phyloP scores from a whole-genome alignment of 2,329 filamentous ascomycete genomes.

The Xylaria arbuscula region DNA sequence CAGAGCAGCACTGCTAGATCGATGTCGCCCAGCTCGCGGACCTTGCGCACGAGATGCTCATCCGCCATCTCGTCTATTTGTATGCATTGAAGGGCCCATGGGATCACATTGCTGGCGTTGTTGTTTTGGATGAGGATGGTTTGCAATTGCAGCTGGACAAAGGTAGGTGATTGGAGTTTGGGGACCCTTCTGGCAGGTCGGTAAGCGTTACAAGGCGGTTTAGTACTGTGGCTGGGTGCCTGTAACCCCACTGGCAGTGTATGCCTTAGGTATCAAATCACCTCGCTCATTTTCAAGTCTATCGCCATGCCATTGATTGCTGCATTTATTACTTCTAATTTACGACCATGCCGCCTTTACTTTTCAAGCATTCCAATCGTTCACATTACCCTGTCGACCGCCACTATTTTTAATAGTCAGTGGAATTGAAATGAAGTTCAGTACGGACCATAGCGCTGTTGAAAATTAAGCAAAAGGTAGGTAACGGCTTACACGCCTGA shows the following conservation, averaged over 20 bases:
- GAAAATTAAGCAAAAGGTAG: conserved; percentile 8
- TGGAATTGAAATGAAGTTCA: not conserved
- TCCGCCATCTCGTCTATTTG: conserved; percentile 69
- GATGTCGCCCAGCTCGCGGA: conserved; percentile 84
- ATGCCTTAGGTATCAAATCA: not conserved
- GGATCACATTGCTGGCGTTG: conserved; percentile 35
- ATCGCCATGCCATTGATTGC: not conserved
- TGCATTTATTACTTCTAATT: not conserved
- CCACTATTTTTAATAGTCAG: conserved; percentile 37
- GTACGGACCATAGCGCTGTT: not conserved
- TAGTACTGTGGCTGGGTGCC: not conserved
- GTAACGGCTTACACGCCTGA: conserved; percentile 52
- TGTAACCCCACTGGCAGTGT: not conserved
- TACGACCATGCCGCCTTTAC: not conserved
- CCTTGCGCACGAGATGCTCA: conserved; percentile 71
- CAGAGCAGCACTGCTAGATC: conserved; percentile 88
- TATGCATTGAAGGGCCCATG: conserved; percentile 35
- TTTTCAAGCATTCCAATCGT: conserved; percentile 47
- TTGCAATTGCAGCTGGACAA: not conserved
- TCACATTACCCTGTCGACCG: conserved; percentile 37
- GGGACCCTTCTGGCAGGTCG: not conserved
- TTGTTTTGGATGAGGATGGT: not conserved
- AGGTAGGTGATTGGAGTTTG: not conserved
- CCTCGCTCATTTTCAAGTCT: not conserved
- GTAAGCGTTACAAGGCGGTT: not conserved